These are phyloP conservation scores for Botryosphaeria dothidea DNA, from an alignment of 2,329 filamentous ascomycete genomes.

Conservation along the genomic window DNA sequence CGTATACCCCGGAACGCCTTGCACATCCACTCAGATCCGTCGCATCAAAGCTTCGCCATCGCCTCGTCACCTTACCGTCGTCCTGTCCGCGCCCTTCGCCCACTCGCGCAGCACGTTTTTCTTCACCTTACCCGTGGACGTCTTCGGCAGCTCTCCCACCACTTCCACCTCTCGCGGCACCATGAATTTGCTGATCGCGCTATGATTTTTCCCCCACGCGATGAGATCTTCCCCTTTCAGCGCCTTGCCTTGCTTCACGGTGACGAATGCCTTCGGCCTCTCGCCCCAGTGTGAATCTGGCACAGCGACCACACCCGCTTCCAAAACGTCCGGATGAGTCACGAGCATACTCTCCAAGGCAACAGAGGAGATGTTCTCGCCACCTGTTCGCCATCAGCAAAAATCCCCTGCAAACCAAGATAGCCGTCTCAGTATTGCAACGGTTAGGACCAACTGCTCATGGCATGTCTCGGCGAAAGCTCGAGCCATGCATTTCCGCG, in stretches of 20 bases:
- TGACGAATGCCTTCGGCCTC: conserved; percentile 91
- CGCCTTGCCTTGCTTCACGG: conserved; percentile 67
- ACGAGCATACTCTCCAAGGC: conserved; percentile 88
- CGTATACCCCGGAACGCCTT: conserved; percentile 11
- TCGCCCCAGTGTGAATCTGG: conserved; percentile 93
- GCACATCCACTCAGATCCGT: conserved; percentile 6
- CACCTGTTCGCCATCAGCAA: conserved; percentile 57
- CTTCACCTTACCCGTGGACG: conserved; percentile 92
- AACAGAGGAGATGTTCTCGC: conserved; percentile 95
- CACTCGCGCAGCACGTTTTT: conserved; percentile 91
- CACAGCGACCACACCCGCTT: conserved; percentile 87
- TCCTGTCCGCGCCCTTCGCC: conserved; percentile 59
- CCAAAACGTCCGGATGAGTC: conserved; percentile 84
- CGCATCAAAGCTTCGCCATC: conserved; percentile 14
- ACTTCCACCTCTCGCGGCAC: conserved; percentile 72
- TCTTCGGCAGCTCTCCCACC: conserved; percentile 89
- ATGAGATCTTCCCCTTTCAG: conserved; percentile 71
- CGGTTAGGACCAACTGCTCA: neutral
- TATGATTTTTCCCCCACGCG: conserved; percentile 79
- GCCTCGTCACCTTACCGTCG: conserved; percentile 5
- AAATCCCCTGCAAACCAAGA: neutral
- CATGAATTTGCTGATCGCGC: conserved; percentile 89
- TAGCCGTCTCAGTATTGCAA: neutral
- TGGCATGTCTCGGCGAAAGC: no score
- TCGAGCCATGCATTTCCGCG: no score